Base-by-base conservation (phyloP, 208 protist species). In the Leptomonas pyrrhocoris region DNA sequence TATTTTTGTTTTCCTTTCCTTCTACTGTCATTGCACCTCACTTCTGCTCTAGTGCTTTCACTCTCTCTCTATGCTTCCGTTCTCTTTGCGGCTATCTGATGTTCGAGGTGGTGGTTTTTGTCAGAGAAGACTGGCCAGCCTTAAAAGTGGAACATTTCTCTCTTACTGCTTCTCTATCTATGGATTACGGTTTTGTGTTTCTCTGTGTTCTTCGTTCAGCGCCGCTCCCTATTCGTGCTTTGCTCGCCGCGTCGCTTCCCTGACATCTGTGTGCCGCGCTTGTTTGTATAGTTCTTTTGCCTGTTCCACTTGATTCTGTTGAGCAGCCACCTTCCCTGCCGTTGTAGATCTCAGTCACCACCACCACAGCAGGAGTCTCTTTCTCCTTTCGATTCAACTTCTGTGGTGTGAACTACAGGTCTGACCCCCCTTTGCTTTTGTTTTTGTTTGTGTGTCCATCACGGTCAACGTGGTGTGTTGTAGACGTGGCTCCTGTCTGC, bases 1-100 rank as follows among this genome's bases (percentile, higher is more conserved):
- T 16, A 2, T 42, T 57, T 71, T 57, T 75, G 40, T 62, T 58
- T 79, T 68, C 27, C n/a, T 50, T 59, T 1, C 50, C n/a, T 58
- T 59, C 50, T 31, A 46, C 34, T 46, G 16, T 25, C 18, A 21
- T 21, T 57, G 51, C 25, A n/a, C 16, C 15, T 40, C 23, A 40
- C 21, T n/a, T 2, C 16, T 57, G 7, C 11, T 57, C 19, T 23
- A 31, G 23, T 19, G 8, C 23, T 31, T 54, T 31, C 49, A 18
- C 25, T 31, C 16, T 31, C 31, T 54, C 30, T 2, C 13, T 19
- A 36, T 46, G n/a, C n/a, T n/a, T n/a, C n/a, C n/a, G n/a, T n/a
- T n/a, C n/a, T n/a, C n/a, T n/a, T n/a, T n/a, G n/a, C n/a, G n/a
- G n/a, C n/a, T n/a, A n/a, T n/a, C n/a, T n/a, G n/a, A n/a, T n/a